Conservation (phyloP, 1,139 yeast species). For the Candida labiduridarum region DNA sequence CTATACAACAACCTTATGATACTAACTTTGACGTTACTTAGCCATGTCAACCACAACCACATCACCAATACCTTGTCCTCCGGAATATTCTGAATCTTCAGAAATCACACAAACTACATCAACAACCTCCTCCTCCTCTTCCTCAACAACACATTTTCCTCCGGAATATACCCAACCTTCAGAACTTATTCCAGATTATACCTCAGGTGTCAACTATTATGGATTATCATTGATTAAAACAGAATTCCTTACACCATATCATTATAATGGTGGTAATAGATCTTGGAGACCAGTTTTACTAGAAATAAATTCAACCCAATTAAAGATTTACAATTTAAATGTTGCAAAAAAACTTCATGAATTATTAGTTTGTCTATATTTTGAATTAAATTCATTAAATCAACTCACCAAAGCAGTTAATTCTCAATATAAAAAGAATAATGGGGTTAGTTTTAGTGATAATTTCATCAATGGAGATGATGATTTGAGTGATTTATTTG, state of each 20-base stretch:
- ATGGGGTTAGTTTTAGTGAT: constrained; percentile 12
- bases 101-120: background rate
- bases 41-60: no score
- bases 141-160: background rate
- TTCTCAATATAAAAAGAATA: constrained; percentile 16
- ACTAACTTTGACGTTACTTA: background rate
- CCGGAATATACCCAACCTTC: constrained; percentile 22
- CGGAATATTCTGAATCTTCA: no score
- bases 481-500: constrained; percentile 19
- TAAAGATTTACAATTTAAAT: constrained; percentile 43
- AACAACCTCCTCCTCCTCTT: no score
- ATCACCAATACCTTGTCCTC: no score
- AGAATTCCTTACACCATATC: constrained; percentile 44
- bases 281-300: constrained; percentile 53
- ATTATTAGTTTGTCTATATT: constrained; percentile 34
- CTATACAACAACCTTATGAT: background rate
- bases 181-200: constrained; percentile 36
- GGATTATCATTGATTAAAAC: constrained; percentile 39
- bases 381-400: constrained; percentile 28
- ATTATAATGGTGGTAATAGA: constrained; percentile 27
- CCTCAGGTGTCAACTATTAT: constrained; percentile 34
- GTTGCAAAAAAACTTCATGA: constrained; percentile 26
- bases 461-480: constrained; percentile 7
- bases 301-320: constrained; percentile 61
- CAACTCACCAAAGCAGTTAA: constrained; percentile 18